Evolutionary conservation across 176 grass and related monocot species (phyloP), one percentile per base, ranked within the genome.

Genomic region (Cenchrus purpureus): DNA sequence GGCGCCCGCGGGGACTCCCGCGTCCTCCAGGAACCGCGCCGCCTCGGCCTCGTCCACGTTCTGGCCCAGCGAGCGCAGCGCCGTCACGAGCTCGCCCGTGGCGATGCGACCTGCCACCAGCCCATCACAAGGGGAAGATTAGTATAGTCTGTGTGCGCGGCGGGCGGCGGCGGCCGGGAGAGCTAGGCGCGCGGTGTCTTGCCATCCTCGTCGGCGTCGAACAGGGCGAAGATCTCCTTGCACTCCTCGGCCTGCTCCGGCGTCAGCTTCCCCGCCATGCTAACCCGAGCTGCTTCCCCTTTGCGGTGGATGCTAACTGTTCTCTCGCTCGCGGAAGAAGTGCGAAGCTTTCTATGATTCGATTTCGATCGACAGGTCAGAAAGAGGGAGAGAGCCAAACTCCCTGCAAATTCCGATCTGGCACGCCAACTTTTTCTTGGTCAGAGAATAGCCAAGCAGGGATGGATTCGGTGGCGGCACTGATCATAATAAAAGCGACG

Each of bases 131-230:
- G 37, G 2, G 37, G 37, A 40, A 40, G 37, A 40, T 40, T 40
- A 40, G 37, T 40, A 40, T 6, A 76, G 53, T 58, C 7, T 4
- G 7, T 22, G 15, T 13, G 56, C 19, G 19, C 1, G n/a, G 7
- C 59, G n/a, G 31, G 4, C 0, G 51, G 12, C 12, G 16, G 43
- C 13, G 8, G 77, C 16, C 54, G 19, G 16, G 62, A 50, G 19
- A 0, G 2, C 0, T 32, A 19, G 43, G 11, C 0, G 54, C 34
- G 19, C 10, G 29, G 76, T 22, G 85, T 48, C 78, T 82, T 76
- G 79, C 85, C 89, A 61, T 87, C 89, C 84, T 90, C 75, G 84
- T 90, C 84, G 44, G 44, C 53, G 75, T 90, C 89, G 80, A 90
- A 90, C 61, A 90, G 68, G 80, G 83, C 89, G 84, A 90, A 90